phyloP scores from a whole-genome alignment of 176 grass and related monocot genomes.

The Elymus sibiricus region DNA sequence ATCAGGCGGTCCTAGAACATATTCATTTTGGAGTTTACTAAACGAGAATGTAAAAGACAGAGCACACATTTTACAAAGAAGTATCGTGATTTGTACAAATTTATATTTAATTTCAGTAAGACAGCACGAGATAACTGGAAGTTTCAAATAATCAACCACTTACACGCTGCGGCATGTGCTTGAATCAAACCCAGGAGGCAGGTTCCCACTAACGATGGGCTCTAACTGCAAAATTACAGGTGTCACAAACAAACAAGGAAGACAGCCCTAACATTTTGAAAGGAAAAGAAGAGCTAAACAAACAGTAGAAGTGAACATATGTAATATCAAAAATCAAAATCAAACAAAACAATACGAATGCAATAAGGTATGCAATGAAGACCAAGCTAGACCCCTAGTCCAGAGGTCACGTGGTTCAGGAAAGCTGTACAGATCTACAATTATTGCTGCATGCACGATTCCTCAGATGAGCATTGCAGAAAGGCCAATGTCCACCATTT shows the following conservation, averaged over 20 bases:
- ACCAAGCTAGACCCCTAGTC: not conserved
- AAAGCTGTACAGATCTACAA: conserved; percentile 1
- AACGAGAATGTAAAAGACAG: not conserved
- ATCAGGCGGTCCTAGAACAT: not conserved
- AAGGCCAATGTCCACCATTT: not conserved
- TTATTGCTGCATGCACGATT: not conserved
- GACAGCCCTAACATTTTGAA: conserved; percentile 22
- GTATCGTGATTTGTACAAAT: not conserved
- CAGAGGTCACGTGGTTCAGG: not conserved
- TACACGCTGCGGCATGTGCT: conserved; percentile 97
- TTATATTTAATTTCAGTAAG: not conserved
- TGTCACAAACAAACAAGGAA: conserved; percentile 29
- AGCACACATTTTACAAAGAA: not conserved
- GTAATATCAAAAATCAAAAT: conserved; percentile 13
- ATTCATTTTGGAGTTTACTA: conserved; percentile 16
- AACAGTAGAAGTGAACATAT: not conserved
- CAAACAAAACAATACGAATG: not conserved
- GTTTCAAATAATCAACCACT: conserved; percentile 42
- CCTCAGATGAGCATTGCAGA: not conserved
- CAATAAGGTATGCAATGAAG: conserved; percentile 3
- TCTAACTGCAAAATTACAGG: conserved; percentile 78
- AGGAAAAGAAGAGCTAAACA: conserved; percentile 10
- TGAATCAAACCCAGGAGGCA: conserved; percentile 98
- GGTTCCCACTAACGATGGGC: conserved; percentile 89
- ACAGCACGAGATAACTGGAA: conserved; percentile 22